These are phyloP conservation scores for Coniosporium uncinatum DNA, from an alignment of 2,329 filamentous ascomycete genomes.

Conservation along the genomic window DNA sequence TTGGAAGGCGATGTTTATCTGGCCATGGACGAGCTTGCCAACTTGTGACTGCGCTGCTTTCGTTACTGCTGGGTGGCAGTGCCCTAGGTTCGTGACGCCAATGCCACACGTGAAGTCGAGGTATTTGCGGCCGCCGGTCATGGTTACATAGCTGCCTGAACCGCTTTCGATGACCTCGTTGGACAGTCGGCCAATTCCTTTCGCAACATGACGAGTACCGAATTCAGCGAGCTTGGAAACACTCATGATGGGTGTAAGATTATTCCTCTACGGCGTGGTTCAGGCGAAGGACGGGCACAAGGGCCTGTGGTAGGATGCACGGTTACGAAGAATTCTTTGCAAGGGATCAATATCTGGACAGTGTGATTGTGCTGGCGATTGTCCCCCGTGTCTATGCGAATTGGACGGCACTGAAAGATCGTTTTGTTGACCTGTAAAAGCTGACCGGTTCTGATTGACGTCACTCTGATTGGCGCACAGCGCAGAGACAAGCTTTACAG, in stretches of 20 bases:
- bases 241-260: background rate
- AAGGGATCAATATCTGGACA: too few relatives aligned
- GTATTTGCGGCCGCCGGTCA: constrained; percentile 15
- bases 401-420: too few relatives aligned
- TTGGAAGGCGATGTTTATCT: constrained; percentile 33
- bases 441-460: too few relatives aligned
- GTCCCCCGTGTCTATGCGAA: too few relatives aligned
- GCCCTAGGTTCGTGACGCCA: constrained; percentile 25
- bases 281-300: too few relatives aligned
- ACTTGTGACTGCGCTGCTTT: constrained; percentile 26
- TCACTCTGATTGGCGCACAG: too few relatives aligned
- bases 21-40: constrained; percentile 28
- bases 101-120: constrained; percentile 27
- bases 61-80: constrained; percentile 27
- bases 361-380: too few relatives aligned
- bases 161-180: constrained; percentile 16
- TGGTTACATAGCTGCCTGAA: constrained; percentile 23
- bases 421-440: too few relatives aligned
- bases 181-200: constrained; percentile 3
- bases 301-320: too few relatives aligned
- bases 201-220: constrained; percentile 3
- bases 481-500: too few relatives aligned
- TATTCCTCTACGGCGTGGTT: too few relatives aligned
- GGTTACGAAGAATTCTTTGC: too few relatives aligned
- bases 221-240: background rate